Percentiles rank a stretch among this genome's conserved stretches.
Conservation (phyloP, 2,329 filamentous ascomycete species). For the Sclerotinia trifoliorum region DNA sequence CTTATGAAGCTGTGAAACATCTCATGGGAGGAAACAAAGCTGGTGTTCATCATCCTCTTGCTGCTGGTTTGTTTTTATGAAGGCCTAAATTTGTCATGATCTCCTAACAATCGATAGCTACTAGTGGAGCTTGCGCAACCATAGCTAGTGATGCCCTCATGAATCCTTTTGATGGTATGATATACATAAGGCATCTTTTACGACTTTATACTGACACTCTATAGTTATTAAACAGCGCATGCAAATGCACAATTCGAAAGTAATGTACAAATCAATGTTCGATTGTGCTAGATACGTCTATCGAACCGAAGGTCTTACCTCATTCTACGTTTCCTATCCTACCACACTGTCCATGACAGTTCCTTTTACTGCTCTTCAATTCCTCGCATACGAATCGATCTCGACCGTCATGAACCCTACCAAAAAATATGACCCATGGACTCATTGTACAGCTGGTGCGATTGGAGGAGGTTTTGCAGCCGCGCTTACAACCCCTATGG, state of each 20-base stretch:
- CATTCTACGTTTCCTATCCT: conserved; percentile 98
- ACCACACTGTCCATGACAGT: conserved; percentile 98
- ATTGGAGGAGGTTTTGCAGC: conserved; percentile 91
- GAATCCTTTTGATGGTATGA: conserved; percentile 94
- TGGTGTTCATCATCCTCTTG: conserved; percentile 86
- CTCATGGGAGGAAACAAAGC: conserved; percentile 87
- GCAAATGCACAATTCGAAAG: conserved; percentile 93
- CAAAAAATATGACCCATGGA: conserved; percentile 85
- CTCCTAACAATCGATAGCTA: conserved; percentile 59
- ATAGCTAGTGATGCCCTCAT: conserved; percentile 98
- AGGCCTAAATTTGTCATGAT: conserved; percentile 3
- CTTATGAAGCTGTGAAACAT: conserved; percentile 96
- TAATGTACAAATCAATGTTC: conserved; percentile 77
- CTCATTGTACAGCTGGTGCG: conserved; percentile 89
- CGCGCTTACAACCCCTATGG: conserved; percentile 90
- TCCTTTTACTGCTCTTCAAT: conserved; percentile 94
- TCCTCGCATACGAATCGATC: conserved; percentile 95
- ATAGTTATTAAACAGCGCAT: conserved; percentile 98
- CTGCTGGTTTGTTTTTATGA: conserved; percentile 66
- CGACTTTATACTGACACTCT: conserved; percentile 25
- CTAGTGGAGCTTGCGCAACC: conserved; percentile 90
- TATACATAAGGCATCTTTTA: neutral
- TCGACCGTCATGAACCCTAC: conserved; percentile 89
- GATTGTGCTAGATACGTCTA: conserved; percentile 91
- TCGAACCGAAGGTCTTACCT: conserved; percentile 78